phyloP scores from a whole-genome alignment of 163 green algal species.

The Coccomyxa subellipsoidea region DNA sequence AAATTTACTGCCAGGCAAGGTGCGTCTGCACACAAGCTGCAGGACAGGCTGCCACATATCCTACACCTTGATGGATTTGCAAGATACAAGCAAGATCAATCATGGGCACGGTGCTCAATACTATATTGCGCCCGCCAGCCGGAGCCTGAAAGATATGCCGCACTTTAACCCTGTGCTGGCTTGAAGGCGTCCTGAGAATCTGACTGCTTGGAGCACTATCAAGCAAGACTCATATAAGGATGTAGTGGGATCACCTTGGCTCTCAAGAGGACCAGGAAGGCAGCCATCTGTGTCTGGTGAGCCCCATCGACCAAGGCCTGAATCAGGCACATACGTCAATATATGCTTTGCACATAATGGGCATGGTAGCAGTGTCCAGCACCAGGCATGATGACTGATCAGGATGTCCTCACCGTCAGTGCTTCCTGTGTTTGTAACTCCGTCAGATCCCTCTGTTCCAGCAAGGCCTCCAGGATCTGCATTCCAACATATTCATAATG shows the following conservation, averaged over 20 bases:
- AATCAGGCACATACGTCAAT: slow-evolving; percentile 2
- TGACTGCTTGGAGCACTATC: no score
- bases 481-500: neutral
- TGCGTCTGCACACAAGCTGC: neutral
- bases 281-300: slow-evolving; percentile 79
- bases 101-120: neutral
- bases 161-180: neutral
- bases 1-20: neutral
- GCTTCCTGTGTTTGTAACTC: slow-evolving; percentile 57
- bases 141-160: neutral
- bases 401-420: slow-evolving; percentile 42
- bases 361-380: neutral
- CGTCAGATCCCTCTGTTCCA: slow-evolving; percentile 61
- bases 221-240: neutral
- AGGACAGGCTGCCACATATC: neutral
- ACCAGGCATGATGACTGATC: slow-evolving; percentile 4
- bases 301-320: slow-evolving; percentile 70
- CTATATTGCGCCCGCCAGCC: no score
- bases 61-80: neutral
- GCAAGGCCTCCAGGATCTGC: slow-evolving; percentile 75
- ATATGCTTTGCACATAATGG: neutral
- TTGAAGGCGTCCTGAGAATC: no score
- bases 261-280: slow-evolving; percentile 93
- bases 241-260: slow-evolving; percentile 70
- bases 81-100: neutral